Conservation (phyloP, 306 rosid genomes). For the Inga leiocalycina region DNA sequence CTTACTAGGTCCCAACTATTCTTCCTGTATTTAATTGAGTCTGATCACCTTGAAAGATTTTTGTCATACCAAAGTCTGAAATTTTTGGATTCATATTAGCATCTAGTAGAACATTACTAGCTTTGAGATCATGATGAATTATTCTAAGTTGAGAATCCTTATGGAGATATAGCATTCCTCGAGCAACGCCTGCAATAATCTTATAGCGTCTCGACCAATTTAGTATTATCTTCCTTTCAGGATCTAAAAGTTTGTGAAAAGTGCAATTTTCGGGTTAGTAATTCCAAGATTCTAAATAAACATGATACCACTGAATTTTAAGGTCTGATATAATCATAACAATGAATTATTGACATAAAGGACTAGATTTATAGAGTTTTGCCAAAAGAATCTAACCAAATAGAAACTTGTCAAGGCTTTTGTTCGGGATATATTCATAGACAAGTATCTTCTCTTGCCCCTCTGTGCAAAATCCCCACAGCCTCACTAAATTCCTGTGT, state of each 20-base stretch:
- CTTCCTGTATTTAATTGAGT: conserved; percentile 48
- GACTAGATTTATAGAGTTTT: background rate
- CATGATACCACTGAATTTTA: background rate
- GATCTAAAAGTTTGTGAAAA: conserved; percentile 41
- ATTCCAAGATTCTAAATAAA: background rate
- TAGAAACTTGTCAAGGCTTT: conserved; percentile 49
- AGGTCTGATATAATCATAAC: background rate
- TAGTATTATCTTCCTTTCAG: conserved; percentile 36
- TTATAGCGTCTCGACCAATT: conserved; percentile 58
- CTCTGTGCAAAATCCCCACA: conserved; percentile 63
- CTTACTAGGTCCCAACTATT: conserved; percentile 76
- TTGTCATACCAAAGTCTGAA: conserved; percentile 82
- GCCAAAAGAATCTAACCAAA: conserved; percentile 41
- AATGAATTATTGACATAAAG: background rate
- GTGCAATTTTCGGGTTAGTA: conserved; percentile 4
- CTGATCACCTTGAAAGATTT: conserved; percentile 44
- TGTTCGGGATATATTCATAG: conserved; percentile 57
- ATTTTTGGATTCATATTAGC: conserved; percentile 57
- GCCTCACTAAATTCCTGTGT: conserved; percentile 58
- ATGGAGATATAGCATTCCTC: conserved; percentile 67
- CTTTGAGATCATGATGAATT: conserved; percentile 70
- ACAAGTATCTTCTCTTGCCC: conserved; percentile 58
- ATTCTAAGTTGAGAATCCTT: conserved; percentile 68
- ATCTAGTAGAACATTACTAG: conserved; percentile 62
- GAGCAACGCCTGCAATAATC: conserved; percentile 59